Evolutionary conservation across 1,284 basidiomycete genomes (phyloP), one percentile per base, ranked within the genome.

Genomic region (Malassezia caprae): DNA sequence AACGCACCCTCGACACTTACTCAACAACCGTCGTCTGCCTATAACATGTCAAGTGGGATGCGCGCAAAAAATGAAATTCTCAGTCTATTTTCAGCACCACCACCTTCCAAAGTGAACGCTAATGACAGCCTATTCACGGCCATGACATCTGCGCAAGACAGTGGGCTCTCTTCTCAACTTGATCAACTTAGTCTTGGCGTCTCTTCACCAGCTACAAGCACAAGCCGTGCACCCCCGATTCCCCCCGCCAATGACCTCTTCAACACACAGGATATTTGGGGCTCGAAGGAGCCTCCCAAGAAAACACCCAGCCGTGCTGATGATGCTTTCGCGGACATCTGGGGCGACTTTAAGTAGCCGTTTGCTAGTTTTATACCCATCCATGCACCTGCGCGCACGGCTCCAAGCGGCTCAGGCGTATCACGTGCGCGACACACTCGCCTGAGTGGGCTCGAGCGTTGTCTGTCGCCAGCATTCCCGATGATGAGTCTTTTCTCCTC

Each of bases 1-100:
- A 48, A 17, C 19, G 21, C 17, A 5, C 2, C 2, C 12, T 6
- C 8, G 13, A 8, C 10, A 21, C 10, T 19, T 39, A 21, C 19
- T 21, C 37, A 35, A 35, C 32, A 35, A 15, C 19, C 21, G 5
- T 13, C 24, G 10, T 4, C 40, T 3, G 1, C 23, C 10, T n/a
- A 34, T 8, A 43, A 30, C 17, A 30, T 30, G 11, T 5, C 66
- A 2, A 64, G 61, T 48, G 63, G 60, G 27, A 90, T 23, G n/a
- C 34, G 23, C n/a, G 23, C 31, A n/a, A 48, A 90, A 68, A 82
- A 87, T 57, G 86, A 91, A 63, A 91, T 93, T 64, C 79, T 93
- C 35, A 88, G 86, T 0, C 80, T 91, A 42, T 91, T 88, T 40
- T 47, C 62, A 12, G 43, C 55, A 15, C 42, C 41, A 15, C 17